phyloP scores from a whole-genome alignment of 805 yeast species.

The Phaffomyces thermotolerans region DNA sequence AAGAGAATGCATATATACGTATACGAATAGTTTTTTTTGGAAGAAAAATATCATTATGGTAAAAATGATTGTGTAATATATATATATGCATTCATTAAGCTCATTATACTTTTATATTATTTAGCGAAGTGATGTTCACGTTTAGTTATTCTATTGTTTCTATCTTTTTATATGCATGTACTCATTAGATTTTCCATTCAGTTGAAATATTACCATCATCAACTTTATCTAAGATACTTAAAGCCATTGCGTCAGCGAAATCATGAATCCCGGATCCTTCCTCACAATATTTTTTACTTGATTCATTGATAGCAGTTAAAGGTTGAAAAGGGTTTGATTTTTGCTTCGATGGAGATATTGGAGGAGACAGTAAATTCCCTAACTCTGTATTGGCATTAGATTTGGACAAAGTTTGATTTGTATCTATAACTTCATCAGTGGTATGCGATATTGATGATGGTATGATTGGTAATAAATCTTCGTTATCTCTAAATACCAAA shows the following conservation, averaged over 20 bases:
- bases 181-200: conserved; percentile 23
- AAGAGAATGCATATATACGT: too few species aligned
- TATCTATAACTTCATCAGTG: neutral
- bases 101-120: too few species aligned
- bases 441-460: neutral
- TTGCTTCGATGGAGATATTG: conserved; percentile 9
- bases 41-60: too few species aligned
- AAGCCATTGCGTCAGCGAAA: conserved; percentile 24
- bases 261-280: conserved; percentile 9
- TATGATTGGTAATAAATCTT: conserved; percentile 2
- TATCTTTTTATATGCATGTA: neutral
- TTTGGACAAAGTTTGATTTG: neutral
- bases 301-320: neutral
- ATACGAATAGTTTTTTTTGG: conserved; percentile 2
- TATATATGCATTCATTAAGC: too few species aligned
- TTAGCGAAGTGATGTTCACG: neutral
- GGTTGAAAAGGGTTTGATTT: conserved; percentile 11
- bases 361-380: conserved; percentile 8
- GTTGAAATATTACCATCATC: conserved; percentile 10
- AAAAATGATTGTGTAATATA: too few species aligned
- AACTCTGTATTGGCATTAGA: conserved; percentile 1
- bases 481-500: conserved; percentile 1
- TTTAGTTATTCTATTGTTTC: conserved; percentile 4
- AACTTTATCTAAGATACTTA: conserved; percentile 22
- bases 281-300: neutral